Base-by-base conservation (phyloP, 202 grass and related monocot species). In the Schoenoplectus triqueter region DNA sequence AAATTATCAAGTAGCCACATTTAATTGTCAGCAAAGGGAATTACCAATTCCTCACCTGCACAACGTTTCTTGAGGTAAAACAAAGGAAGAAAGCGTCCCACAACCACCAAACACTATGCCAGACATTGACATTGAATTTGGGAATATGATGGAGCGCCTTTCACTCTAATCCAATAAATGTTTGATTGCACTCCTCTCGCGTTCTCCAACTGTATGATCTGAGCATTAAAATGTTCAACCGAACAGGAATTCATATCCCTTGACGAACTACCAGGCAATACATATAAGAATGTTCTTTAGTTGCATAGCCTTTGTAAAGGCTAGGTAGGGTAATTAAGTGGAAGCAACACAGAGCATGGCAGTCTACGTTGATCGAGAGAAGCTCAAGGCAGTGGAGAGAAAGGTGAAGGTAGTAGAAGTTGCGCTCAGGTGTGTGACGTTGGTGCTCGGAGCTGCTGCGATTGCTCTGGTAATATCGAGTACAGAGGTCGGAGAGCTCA, bases 371-470 rank as follows among this genome's bases (percentile, higher is more conserved):
- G 92, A 90, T 72, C 88, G 84, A 40, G 88, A 88, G 72, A 87
- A 91, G 50, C 52, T 84, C 61, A 84, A 84, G 15, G 83, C 86
- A 21, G 14, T 89, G 86, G 96, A 95, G 93, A 91, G 91, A 80
- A 88, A 92, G 82, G 48, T 91, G 86, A 89, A 88, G 88, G 81
- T 88, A 21, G 87, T 86, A 45, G 96, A 98, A 88, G 74, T 92
- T 70, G 51, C 86, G 78, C 82, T 98, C 64, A 89, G 96, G 70
- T 95, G 90, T 67, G 86, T 85, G n/a, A 82, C 91, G 18, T 91
- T 87, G 85, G 96, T 82, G 48, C 84, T 95, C 8, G 96, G 90
- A 11, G 88, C 88, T 64, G 78, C 94, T 73, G 88, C 93, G 51
- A 91, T 89, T 86, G 91, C 89, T 62, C 84, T 98, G 39, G 55